phyloP scores from a whole-genome alignment of 805 yeast species.

The Hagleromyces aurorensis region DNA sequence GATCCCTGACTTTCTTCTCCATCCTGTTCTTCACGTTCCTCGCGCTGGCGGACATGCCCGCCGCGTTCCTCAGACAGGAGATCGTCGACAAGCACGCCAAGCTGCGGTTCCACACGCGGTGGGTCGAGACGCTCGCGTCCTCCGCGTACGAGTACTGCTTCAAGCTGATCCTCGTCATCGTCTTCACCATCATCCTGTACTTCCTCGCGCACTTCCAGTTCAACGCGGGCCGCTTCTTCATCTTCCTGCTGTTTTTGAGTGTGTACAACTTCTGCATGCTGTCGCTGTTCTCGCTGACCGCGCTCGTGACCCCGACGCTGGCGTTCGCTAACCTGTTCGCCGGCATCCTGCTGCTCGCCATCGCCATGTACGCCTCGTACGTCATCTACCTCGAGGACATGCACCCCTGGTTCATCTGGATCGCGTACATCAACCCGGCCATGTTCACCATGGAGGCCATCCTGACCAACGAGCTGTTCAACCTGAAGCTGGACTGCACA shows the following conservation, averaged over 20 bases:
- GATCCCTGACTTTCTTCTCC: slow-evolving; percentile 46
- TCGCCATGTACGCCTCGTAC: slow-evolving; percentile 56
- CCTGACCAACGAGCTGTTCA: slow-evolving; percentile 58
- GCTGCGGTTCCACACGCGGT: slow-evolving; percentile 57
- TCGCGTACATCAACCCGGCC: slow-evolving; percentile 50
- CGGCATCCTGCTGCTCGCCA: slow-evolving; percentile 43
- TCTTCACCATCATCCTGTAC: slow-evolving; percentile 43
- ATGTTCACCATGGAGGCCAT: slow-evolving; percentile 55
- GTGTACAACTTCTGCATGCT: slow-evolving; percentile 41
- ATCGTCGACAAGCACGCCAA: slow-evolving; percentile 57
- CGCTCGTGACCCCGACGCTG: slow-evolving; percentile 41
- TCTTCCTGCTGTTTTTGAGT: slow-evolving; percentile 38
- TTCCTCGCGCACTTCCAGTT: slow-evolving; percentile 45
- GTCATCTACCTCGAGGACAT: slow-evolving; percentile 51
- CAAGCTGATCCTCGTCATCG: slow-evolving; percentile 36
- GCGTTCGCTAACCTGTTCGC: slow-evolving; percentile 55
- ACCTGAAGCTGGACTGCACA: slow-evolving; percentile 46
- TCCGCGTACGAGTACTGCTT: slow-evolving; percentile 52
- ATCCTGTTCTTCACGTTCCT: slow-evolving; percentile 49
- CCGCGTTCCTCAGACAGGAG: slow-evolving; percentile 40
- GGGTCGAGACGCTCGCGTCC: slow-evolving; percentile 58
- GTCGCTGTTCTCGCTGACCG: slow-evolving; percentile 45
- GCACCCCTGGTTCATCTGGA: slow-evolving; percentile 71
- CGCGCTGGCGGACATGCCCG: slow-evolving; percentile 48
- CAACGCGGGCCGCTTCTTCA: slow-evolving; percentile 45